Evolutionary conservation across 73 alveolate species (phyloP), one percentile per base, ranked within the genome.

Genomic region (Paramecium pentaurelia): DNA sequence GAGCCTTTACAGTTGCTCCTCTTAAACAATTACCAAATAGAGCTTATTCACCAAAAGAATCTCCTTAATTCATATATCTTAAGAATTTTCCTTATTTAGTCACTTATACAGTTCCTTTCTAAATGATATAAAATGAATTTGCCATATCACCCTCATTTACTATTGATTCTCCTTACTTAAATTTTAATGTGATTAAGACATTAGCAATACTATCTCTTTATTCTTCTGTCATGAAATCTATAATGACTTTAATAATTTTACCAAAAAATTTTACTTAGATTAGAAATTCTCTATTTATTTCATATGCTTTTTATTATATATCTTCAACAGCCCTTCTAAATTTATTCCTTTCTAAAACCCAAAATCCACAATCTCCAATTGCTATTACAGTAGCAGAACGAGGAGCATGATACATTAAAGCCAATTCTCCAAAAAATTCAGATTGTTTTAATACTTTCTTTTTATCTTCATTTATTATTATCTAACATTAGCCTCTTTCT

Each of bases 401-500:
- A 45, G 93, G 92, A 12, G 97, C 96, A 34, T 80, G 93, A 83
- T 95, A 94, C 86, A 95, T 83, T 32, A 95, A 64, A 91, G 98
- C 97, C 32, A 88, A 92, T 90, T 95, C 98, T 6, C 98, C 98
- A 84, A 95, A 95, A 60, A 83, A 71, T 58, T 95, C 97, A 27
- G 93, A 92, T 12, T 16, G 38, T 28, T 93, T 47, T 2, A 89
- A 85, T 25, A 83, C 37, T 40, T 42, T 40, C 47, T 89, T 89
- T 18, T 71, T 64, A 0, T 89, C 94, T 1, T 49, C 91, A 51
- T 89, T 89, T 25, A 89, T 89, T 49, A 89, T 89, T n/a, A 89
- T 71, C 77, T 89, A 28, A 51, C 94, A 89, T 73, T 70, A 58
- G 12, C 94, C 94, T 60, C 88, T 37, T 73, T 89, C 94, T 73